Evolutionary conservation across 2,329 filamentous ascomycete genomes (phyloP).

Genomic region (Fusarium xylarioides): DNA sequence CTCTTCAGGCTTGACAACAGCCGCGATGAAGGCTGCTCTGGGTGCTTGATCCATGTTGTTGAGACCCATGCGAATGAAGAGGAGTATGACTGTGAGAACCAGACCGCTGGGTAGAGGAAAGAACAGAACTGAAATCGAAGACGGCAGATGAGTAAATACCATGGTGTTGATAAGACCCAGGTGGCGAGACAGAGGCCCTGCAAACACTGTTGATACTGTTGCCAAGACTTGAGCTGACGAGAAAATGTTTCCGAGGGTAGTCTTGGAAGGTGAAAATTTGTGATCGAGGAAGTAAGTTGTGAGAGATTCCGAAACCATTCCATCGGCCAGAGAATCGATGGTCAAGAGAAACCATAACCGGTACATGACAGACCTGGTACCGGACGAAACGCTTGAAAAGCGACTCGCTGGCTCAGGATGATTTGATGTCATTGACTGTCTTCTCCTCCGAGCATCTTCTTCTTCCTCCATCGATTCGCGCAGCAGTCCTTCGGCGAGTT

Average conservation of each 20-base stretch:
- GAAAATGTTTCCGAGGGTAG: constrained; percentile 67
- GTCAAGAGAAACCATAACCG: constrained; percentile 72
- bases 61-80: constrained; percentile 68
- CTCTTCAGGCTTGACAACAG: constrained; percentile 71
- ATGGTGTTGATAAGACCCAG: constrained; percentile 72
- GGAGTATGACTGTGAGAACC: constrained; percentile 61
- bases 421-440: constrained; percentile 3
- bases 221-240: constrained; percentile 64
- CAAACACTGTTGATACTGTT: constrained; percentile 63
- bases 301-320: constrained; percentile 68
- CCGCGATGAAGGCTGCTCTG: constrained; percentile 71
- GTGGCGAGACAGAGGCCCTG: constrained; percentile 64
- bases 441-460: constrained; percentile 3
- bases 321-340: constrained; percentile 71
- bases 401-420: constrained; percentile 43
- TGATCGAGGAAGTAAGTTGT: constrained; percentile 67
- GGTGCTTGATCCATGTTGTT: constrained; percentile 78
- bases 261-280: constrained; percentile 65
- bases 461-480: constrained; percentile 33
- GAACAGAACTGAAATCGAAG: constrained; percentile 66
- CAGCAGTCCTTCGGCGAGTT: constrained; percentile 39
- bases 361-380: constrained; percentile 68
- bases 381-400: constrained; percentile 64
- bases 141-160: constrained; percentile 70
- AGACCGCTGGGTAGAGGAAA: constrained; percentile 65